phyloP scores from a whole-genome alignment of 352 stramenopile species.

The Phytophthora vignae region DNA sequence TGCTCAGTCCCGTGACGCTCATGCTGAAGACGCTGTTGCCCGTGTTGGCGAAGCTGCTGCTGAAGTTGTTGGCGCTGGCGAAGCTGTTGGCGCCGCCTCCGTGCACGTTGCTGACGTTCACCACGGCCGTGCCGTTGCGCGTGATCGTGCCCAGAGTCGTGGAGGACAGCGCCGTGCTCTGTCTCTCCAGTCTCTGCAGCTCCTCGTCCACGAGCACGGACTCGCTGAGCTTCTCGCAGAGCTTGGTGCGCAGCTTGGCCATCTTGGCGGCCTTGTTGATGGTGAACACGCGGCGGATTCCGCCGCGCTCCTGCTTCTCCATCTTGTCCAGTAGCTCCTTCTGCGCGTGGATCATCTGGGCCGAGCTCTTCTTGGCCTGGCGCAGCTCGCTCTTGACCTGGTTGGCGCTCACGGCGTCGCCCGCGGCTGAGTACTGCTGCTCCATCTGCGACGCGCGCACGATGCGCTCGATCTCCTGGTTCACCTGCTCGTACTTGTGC shows the following conservation, averaged over 20 bases:
- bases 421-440: constrained; percentile 12
- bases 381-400: constrained; percentile 62
- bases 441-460: constrained; percentile 69
- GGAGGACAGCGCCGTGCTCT: constrained; percentile 69
- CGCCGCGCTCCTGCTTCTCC: constrained; percentile 72
- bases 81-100: constrained; percentile 13
- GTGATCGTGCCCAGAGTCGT: constrained; percentile 62
- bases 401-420: constrained; percentile 29
- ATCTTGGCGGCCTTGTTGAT: constrained; percentile 77
- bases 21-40: constrained; percentile 32
- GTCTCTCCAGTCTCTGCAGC: constrained; percentile 66
- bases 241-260: constrained; percentile 73
- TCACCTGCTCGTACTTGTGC: constrained; percentile 81
- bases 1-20: constrained; percentile 28
- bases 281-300: constrained; percentile 72
- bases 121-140: constrained; percentile 37
- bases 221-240: constrained; percentile 78
- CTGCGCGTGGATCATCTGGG: constrained; percentile 81
- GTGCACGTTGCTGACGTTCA: constrained; percentile 49
- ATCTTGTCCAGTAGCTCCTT: constrained; percentile 87
- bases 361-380: constrained; percentile 70
- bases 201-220: constrained; percentile 74
- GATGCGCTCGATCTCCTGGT: constrained; percentile 77
- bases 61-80: constrained; percentile 14
- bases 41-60: constrained; percentile 32